These are phyloP conservation scores for Debaryomyces fabryi DNA, from an alignment of 1,139 yeast genomes.

Conservation along the genomic window DNA sequence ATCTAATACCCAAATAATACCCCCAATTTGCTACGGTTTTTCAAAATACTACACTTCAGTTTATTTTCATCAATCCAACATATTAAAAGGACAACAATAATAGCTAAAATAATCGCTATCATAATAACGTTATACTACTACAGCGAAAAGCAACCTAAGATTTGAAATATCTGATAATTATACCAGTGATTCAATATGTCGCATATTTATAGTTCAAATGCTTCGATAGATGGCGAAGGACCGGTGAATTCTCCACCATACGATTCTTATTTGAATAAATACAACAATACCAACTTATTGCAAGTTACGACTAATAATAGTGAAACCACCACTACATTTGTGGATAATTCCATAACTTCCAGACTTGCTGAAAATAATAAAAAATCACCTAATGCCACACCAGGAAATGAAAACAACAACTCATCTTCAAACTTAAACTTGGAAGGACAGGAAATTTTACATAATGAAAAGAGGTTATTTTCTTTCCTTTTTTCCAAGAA, in stretches of 20 bases:
- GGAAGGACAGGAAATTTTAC: conserved; percentile 18
- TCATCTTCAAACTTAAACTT: conserved; percentile 8
- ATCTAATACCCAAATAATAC: conserved; percentile 3
- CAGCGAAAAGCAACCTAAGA: neutral
- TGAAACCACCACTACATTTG: conserved; percentile 9
- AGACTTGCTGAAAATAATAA: neutral
- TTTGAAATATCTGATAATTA: neutral
- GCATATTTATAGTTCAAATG: conserved; percentile 5
- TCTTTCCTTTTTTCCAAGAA: conserved; percentile 36
- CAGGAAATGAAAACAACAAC: neutral
- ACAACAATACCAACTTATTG: conserved; percentile 5
- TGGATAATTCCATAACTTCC: conserved; percentile 7
- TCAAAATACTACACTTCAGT: neutral
- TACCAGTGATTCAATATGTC: conserved; percentile 1
- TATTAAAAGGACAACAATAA: neutral
- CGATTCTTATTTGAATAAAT: conserved; percentile 5
- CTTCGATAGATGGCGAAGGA: neutral
- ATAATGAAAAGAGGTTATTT: conserved; percentile 35
- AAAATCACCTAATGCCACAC: neutral
- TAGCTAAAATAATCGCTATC: neutral
- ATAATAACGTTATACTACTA: neutral
- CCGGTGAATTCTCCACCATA: conserved; percentile 9
- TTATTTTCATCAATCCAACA: neutral
- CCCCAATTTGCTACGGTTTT: neutral
- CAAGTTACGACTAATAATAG: conserved; percentile 5